These are phyloP conservation scores for Cladophialophora chaetospira DNA, from an alignment of 2,329 filamentous ascomycete species.

Conservation along the genomic window DNA sequence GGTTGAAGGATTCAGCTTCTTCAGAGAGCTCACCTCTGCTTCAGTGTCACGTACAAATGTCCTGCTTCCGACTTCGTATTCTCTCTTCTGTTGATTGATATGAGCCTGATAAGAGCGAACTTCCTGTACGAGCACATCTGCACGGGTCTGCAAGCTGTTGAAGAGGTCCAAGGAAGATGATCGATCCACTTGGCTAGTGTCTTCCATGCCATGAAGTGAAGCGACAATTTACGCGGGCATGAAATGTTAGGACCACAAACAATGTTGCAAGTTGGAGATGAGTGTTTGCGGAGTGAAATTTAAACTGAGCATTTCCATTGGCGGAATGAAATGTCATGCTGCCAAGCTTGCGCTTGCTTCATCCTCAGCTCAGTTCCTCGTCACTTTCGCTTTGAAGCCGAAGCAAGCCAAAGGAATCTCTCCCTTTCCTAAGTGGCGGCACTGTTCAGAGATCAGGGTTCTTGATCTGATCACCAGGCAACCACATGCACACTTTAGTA, in stretches of 20 bases:
- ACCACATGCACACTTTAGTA: constrained; percentile 77
- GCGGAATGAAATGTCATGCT: constrained; percentile 4
- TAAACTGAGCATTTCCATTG: not conserved
- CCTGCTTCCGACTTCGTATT: constrained; percentile 53
- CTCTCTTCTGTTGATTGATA: constrained; percentile 46
- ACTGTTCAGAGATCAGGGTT: constrained; percentile 26
- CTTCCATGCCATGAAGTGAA: not conserved
- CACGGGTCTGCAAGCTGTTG: constrained; percentile 16
- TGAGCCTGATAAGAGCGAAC: constrained; percentile 48
- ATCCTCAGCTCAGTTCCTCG: no score
- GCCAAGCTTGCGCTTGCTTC: no score
- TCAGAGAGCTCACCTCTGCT: constrained; percentile 52
- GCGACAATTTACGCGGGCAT: no score
- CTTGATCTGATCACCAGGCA: constrained; percentile 50
- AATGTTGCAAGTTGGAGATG: not conserved
- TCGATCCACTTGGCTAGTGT: not conserved
- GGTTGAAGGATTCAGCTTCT: constrained; percentile 41
- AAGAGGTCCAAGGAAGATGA: constrained; percentile 2
- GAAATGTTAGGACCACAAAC: no score
- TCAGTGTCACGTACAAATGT: constrained; percentile 52
- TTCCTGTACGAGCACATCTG: constrained; percentile 45
- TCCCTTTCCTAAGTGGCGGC: no score
- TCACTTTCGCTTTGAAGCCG: no score
- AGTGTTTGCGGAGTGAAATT: not conserved
- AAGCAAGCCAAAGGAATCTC: no score